phyloP scores from a whole-genome alignment of 2,329 filamentous ascomycete genomes.

The Calonectria pteridis region DNA sequence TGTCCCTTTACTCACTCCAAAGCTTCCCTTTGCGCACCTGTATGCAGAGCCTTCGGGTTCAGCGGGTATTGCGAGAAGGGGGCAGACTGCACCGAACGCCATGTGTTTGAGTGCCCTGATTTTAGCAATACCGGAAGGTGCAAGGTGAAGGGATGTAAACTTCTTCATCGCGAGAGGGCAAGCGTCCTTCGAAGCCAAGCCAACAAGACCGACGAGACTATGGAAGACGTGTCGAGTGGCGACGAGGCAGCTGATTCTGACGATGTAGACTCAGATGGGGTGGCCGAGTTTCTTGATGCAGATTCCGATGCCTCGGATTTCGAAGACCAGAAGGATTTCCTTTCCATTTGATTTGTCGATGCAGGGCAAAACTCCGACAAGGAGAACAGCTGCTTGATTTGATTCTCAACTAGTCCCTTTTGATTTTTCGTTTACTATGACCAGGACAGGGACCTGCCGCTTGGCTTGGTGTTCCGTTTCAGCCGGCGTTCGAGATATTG shows the following conservation, averaged over 20 bases:
- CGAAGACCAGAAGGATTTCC: constrained; percentile 70
- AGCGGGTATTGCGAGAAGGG: constrained; percentile 93
- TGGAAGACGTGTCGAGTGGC: constrained; percentile 82
- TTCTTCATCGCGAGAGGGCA: constrained; percentile 89
- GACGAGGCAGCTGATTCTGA: constrained; percentile 80
- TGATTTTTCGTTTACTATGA: constrained; percentile 31
- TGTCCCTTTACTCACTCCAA: constrained; percentile 91
- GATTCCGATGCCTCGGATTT: constrained; percentile 68
- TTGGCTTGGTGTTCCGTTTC: not conserved
- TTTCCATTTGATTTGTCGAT: constrained; percentile 54
- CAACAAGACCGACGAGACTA: constrained; percentile 64
- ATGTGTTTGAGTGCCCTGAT: constrained; percentile 94
- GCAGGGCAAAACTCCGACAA: not conserved
- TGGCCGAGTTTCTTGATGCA: constrained; percentile 74
- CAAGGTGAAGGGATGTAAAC: constrained; percentile 83
- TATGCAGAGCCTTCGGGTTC: constrained; percentile 87
- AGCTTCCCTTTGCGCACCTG: constrained; percentile 80
- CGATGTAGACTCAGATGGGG: constrained; percentile 82
- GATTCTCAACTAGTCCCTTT: constrained; percentile 15
- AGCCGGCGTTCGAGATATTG: constrained; percentile 34
- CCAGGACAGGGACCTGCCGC: constrained; percentile 7
- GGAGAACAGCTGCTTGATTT: constrained; percentile 6
- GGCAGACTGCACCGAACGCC: constrained; percentile 80
- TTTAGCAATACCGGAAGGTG: constrained; percentile 93
- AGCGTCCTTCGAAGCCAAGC: constrained; percentile 79